Percentiles rank a stretch among this genome's conserved stretches.
Evolutionary conservation across 176 grass and related monocot species (phyloP).

Genomic region (Carex parvula): DNA sequence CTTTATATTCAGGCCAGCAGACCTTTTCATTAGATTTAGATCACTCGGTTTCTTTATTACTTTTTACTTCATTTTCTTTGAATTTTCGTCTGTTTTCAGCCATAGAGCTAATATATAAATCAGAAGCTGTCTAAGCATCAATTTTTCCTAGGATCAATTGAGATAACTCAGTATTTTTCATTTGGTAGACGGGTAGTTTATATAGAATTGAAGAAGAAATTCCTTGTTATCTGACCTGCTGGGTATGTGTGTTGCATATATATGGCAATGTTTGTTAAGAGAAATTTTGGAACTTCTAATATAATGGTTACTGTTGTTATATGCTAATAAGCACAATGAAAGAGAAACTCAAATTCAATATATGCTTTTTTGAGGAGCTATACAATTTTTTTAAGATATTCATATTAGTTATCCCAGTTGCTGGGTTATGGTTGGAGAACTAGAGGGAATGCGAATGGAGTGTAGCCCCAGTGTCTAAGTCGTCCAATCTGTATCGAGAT

Average conservation of each 20-base stretch:
- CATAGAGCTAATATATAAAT: neutral
- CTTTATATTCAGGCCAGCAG: no score
- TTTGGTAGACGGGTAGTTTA: neutral
- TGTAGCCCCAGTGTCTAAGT: no score
- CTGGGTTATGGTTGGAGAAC: no score
- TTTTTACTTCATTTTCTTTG: neutral
- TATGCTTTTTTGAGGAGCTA: no score
- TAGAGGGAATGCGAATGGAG: no score
- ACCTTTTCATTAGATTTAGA: no score
- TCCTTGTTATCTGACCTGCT: neutral
- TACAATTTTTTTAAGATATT: no score
- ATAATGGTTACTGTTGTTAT: neutral
- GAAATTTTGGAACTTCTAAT: no score
- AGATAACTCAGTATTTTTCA: neutral
- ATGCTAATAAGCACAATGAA: neutral
- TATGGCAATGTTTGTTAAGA: no score
- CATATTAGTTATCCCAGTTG: no score
- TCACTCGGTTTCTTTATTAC: neutral
- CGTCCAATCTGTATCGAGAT: no score
- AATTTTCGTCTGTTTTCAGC: neutral
- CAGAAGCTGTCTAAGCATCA: slow-evolving; percentile 2
- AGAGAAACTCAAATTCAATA: neutral
- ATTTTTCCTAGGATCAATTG: neutral
- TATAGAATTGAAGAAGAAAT: neutral
- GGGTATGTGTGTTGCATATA: neutral